Evolutionary conservation across 495 filamentous ascomycete genomes (phyloP).

Genomic region (Staphylotrichum tortipilum): DNA sequence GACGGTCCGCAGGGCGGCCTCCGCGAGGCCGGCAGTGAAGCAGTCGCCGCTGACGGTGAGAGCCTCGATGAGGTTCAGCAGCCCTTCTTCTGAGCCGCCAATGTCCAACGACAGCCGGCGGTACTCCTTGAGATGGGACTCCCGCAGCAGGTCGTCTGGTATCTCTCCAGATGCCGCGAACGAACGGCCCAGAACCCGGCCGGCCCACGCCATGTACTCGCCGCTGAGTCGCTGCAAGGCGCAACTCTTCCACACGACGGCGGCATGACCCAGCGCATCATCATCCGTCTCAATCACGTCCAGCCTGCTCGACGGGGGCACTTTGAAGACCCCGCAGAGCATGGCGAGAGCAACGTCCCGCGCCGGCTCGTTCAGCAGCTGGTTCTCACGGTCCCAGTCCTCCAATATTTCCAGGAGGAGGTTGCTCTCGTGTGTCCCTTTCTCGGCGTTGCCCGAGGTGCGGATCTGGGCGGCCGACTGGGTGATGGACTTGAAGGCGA

Average conservation of each 20-base stretch:
- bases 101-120: slow-evolving; percentile 30
- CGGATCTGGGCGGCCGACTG: slow-evolving; percentile 52
- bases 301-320: slow-evolving; percentile 42
- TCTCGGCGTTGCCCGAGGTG: slow-evolving; percentile 49
- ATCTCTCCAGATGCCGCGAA: slow-evolving; percentile 69
- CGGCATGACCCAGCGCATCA: slow-evolving; percentile 49
- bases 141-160: slow-evolving; percentile 46
- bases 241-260: slow-evolving; percentile 67
- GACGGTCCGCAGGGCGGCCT: slow-evolving; percentile 65
- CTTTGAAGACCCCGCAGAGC: slow-evolving; percentile 62
- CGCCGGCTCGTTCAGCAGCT: slow-evolving; percentile 59
- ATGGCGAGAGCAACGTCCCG: slow-evolving; percentile 63
- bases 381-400: slow-evolving; percentile 52
- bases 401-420: slow-evolving; percentile 65
- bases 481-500: slow-evolving; percentile 56
- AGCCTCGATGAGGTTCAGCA: slow-evolving; percentile 58
- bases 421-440: slow-evolving; percentile 57
- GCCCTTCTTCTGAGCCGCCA: slow-evolving; percentile 37
- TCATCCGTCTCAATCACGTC: slow-evolving; percentile 57
- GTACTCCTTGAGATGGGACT: slow-evolving; percentile 46
- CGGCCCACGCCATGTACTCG: slow-evolving; percentile 76
- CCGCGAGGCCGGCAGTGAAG: slow-evolving; percentile 61
- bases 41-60: slow-evolving; percentile 57
- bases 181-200: slow-evolving; percentile 70
- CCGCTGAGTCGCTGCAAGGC: slow-evolving; percentile 49